Base-by-base conservation (phyloP, 2,329 filamentous ascomycete species). In the Diplodia scrobiculata region DNA sequence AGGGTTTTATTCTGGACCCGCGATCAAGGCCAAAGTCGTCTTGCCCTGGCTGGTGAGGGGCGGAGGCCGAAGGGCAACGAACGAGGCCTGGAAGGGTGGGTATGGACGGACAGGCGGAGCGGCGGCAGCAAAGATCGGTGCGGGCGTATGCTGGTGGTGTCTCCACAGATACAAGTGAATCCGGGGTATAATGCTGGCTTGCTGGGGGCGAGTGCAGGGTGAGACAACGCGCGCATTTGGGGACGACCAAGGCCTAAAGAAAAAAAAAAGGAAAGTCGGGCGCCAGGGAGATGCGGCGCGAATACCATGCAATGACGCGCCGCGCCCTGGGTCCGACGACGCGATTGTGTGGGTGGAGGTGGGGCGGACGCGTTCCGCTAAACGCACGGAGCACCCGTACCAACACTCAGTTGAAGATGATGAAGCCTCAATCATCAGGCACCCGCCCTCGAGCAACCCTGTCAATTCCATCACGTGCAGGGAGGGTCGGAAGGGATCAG, bases 301-400 rank as follows among this genome's bases (percentile, higher is more conserved):
- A 36, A 54, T 41, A 45, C 21, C 21, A 25, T 58, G 53, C 53
- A 25, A 58, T 60, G 55, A 60, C 55, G 55, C 55, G 54, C 54
- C 41, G 54, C 54, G 25, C 5, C 17, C 14, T 41, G 41, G 32
- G 14, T 32, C 41, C 17, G 47, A 38, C 19, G 45, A 63, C 48
- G 48, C 50, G 60, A 25, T 5, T 50, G 5, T 27, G 60, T 38
- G 60, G 21, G 27, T 6, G 17, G 58, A 29, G 32, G 55, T 47
- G 38, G 55, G 38, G 55, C 55, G 36, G 55, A 29, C 54, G 53
- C 53, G 53, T 58, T 58, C 32, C 34, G 21, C 32, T 29, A 5
- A 32, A 21, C 32, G 32, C 58, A 10, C 21, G 55, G 41, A 60
- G 29, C 27, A 11, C 47, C 32, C 10, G 5, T 9, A 54, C 9